Percentiles rank a stretch among this genome's conserved stretches.
These are phyloP conservation scores for Kitagawia praeruptora DNA, from an alignment of 129 eudicot species.

Conservation along the genomic window DNA sequence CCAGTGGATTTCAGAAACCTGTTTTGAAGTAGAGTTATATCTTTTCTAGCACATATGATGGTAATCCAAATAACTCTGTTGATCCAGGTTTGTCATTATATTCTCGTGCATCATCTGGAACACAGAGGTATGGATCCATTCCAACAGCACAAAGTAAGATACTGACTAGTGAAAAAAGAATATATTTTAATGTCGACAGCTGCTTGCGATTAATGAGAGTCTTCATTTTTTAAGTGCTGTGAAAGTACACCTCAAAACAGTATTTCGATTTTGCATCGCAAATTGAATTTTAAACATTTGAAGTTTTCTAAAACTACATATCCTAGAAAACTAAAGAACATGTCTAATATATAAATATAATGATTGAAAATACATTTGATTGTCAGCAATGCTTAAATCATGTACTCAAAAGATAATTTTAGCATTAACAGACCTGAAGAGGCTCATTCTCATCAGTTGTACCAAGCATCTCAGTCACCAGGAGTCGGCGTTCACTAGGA, in stretches of 20 bases:
- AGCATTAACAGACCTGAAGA: conserved; percentile 56
- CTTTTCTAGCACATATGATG: no score
- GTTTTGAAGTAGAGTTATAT: no score
- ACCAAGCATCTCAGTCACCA: conserved; percentile 77
- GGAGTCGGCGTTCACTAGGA: conserved; percentile 52
- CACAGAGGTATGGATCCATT: not conserved
- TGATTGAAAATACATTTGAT: not conserved
- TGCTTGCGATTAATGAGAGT: no score
- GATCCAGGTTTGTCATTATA: no score
- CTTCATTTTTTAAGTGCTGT: not conserved
- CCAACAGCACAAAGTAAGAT: not conserved
- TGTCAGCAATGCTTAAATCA: not conserved
- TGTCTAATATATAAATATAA: not conserved
- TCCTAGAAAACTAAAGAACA: not conserved
- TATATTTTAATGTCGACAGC: no score
- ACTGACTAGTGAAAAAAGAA: no score
- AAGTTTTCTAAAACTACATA: not conserved
- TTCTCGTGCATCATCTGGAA: no score
- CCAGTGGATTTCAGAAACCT: no score
- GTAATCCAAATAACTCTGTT: no score
- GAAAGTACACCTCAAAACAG: not conserved
- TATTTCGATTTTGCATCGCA: not conserved
- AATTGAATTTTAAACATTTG: not conserved
- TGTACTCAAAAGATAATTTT: not conserved
- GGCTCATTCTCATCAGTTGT: conserved; percentile 90